Conservation (phyloP, 306 rosid genomes). For the Pyrus communis region DNA sequence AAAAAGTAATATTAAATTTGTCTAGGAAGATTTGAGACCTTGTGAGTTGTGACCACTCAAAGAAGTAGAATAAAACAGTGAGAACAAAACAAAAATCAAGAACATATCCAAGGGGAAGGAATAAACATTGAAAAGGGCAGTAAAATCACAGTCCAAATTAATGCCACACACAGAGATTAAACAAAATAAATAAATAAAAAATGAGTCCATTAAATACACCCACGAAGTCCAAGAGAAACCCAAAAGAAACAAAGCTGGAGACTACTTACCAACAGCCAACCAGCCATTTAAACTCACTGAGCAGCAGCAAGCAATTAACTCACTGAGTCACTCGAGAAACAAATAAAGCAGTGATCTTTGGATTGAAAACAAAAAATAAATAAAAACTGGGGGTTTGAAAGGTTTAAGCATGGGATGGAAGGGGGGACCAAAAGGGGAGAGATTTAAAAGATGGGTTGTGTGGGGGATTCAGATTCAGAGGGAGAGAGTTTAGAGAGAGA, state of each 20-base stretch:
- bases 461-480: conserved; percentile 19
- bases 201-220: conserved; percentile 19
- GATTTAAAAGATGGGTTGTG: conserved; percentile 12
- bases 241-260: conserved; percentile 5
- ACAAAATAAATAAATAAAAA: neutral
- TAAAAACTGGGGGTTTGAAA: neutral
- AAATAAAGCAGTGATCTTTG: neutral
- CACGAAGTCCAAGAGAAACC: conserved; percentile 5
- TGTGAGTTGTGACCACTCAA: conserved; percentile 18
- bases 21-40: conserved; percentile 24
- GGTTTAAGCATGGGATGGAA: conserved; percentile 3
- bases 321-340: neutral
- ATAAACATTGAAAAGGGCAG: conserved; percentile 75
- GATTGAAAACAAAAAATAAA: neutral
- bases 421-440: conserved; percentile 3
- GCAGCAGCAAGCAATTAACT: neutral
- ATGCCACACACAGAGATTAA: conserved; percentile 12
- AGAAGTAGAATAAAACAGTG: conserved; percentile 39
- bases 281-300: neutral
- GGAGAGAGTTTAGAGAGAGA: conserved; percentile 3
- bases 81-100: conserved; percentile 60
- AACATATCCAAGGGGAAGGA: conserved; percentile 61
- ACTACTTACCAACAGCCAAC: conserved; percentile 30
- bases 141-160: conserved; percentile 44
- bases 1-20: neutral